These are phyloP conservation scores for Dioscorea dumetorum DNA, from an alignment of 106 monocot genomes.

Conservation along the genomic window DNA sequence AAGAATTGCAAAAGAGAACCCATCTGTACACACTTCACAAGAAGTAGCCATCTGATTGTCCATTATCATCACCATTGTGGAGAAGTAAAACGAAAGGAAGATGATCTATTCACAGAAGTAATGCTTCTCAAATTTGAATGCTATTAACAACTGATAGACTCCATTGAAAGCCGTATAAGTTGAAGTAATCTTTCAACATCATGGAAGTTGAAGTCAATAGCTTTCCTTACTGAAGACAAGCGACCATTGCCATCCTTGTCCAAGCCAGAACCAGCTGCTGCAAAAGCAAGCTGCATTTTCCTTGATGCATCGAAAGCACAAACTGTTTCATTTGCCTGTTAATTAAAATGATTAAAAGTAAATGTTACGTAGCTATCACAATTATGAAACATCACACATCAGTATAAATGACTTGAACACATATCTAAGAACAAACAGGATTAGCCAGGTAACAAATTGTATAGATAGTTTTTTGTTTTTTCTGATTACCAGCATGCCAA, in stretches of 20 bases:
- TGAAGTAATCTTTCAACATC: constrained; percentile 51
- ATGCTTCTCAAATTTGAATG: neutral
- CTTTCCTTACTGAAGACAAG: constrained; percentile 44
- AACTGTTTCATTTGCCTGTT: constrained; percentile 67
- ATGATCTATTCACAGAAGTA: neutral
- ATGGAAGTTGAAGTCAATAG: constrained; percentile 64
- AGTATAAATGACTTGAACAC: neutral
- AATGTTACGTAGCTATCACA: neutral
- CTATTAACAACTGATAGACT: constrained; percentile 28
- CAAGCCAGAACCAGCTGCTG: constrained; percentile 28
- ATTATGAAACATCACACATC: neutral
- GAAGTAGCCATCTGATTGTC: too few species aligned
- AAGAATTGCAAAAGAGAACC: too few species aligned
- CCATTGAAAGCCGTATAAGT: constrained; percentile 50
- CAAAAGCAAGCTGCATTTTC: constrained; percentile 64
- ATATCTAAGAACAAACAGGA: neutral
- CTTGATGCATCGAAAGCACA: constrained; percentile 82
- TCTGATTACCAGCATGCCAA: neutral
- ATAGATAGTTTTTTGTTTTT: neutral
- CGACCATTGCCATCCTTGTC: constrained; percentile 34
- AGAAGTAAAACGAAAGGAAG: neutral
- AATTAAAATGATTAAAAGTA: constrained; percentile 4
- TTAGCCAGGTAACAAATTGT: neutral
- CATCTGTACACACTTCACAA: too few species aligned
- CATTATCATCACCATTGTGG: too few species aligned